Evolutionary conservation across 2,329 filamentous ascomycete species (phyloP).

Genomic region (Penicillium brasilianum): DNA sequence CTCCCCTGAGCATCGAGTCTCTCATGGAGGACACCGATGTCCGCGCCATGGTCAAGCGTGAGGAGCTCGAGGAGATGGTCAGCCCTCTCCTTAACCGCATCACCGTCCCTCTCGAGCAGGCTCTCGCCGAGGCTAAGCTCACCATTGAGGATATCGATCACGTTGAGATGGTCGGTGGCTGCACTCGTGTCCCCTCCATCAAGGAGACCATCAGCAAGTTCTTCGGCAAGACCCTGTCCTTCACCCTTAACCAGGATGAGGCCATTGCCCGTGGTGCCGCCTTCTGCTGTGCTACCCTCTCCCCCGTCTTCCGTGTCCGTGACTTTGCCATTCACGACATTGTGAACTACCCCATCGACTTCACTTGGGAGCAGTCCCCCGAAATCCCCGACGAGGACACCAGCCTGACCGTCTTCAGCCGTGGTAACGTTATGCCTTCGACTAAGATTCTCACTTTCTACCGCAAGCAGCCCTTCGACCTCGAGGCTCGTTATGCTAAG

Average conservation of each 20-base stretch:
- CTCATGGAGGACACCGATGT: conserved; percentile 98
- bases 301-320: conserved; percentile 95
- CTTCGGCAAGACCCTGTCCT: conserved; percentile 91
- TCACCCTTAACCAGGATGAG: conserved; percentile 98
- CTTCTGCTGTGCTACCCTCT: conserved; percentile 96
- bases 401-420: conserved; percentile 95
- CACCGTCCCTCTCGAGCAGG: conserved; percentile 80
- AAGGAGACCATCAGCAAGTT: conserved; percentile 89
- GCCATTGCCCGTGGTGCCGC: conserved; percentile 93
- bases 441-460: conserved; percentile 99
- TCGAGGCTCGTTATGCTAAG: conserved; percentile 92
- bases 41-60: conserved; percentile 82
- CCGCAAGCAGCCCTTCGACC: conserved; percentile 94
- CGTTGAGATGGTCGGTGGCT: conserved; percentile 92
- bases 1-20: conserved; percentile 94
- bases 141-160: conserved; percentile 89
- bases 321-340: conserved; percentile 98
- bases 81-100: conserved; percentile 79
- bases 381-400: conserved; percentile 99
- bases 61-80: conserved; percentile 91
- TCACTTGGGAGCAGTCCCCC: conserved; percentile 97
- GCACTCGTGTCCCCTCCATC: conserved; percentile 88
- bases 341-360: conserved; percentile 97
- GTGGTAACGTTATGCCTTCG: conserved; percentile 93
- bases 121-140: conserved; percentile 90